A percentile compares a stretch with the other conserved stretches of the same genome.
phyloP scores from a whole-genome alignment of 768 basidiomycete species.

The Lepiota brunneoincarnata region DNA sequence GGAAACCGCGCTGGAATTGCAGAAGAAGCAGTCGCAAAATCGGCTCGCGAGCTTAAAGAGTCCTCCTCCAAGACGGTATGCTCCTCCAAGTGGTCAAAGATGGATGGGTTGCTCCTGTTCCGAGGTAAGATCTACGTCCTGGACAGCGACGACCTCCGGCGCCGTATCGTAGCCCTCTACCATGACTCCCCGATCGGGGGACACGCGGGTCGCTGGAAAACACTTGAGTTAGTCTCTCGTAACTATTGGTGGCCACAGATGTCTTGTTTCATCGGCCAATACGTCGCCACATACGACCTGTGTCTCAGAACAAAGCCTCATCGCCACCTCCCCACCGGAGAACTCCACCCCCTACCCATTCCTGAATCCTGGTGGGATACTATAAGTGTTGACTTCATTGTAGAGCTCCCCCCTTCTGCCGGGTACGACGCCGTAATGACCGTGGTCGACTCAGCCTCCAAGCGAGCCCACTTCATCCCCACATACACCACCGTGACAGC shows the following conservation, averaged over 20 bases:
- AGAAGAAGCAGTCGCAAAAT: too few species aligned
- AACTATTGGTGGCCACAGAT: slow-evolving; percentile 23
- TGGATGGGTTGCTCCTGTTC: too few species aligned
- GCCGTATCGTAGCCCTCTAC: not conserved
- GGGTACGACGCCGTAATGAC: slow-evolving; percentile 5
- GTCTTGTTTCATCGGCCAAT: slow-evolving; percentile 16
- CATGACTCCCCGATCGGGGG: not conserved
- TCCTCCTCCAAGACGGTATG: too few species aligned
- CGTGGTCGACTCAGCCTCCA: not conserved
- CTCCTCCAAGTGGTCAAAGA: too few species aligned
- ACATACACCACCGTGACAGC: too few species aligned
- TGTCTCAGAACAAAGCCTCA: too few species aligned
- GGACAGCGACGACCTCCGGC: not conserved
- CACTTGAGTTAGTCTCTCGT: slow-evolving; percentile 1
- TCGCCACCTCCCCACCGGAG: not conserved
- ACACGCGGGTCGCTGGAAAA: not conserved
- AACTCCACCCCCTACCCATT: slow-evolving; percentile 15
- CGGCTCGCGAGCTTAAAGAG: too few species aligned
- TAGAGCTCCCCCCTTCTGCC: slow-evolving; percentile 8
- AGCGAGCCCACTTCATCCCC: not conserved
- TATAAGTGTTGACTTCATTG: slow-evolving; percentile 11
- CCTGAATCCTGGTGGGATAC: slow-evolving; percentile 6
- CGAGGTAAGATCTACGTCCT: not conserved
- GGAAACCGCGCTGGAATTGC: too few species aligned
- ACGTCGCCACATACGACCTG: not conserved